Percentiles rank a stretch among this genome's conserved stretches.
Evolutionary conservation across 495 filamentous ascomycete species (phyloP).

Genomic region (Chaetomium tenue): DNA sequence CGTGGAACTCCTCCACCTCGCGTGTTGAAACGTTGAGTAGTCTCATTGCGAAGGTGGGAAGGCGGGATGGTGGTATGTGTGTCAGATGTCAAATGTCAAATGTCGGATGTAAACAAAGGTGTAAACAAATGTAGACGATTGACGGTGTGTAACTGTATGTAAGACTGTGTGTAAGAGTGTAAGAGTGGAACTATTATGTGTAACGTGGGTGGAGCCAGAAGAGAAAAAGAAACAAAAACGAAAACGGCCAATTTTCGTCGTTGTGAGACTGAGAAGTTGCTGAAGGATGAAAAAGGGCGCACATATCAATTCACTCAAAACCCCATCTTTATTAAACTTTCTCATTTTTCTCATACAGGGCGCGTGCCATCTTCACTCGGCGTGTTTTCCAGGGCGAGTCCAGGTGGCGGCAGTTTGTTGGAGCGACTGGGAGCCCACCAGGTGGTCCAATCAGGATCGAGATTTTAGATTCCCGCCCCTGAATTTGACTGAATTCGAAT

Average conservation of each 20-base stretch:
- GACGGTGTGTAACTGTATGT: too few relatives aligned
- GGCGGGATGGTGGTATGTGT: too few relatives aligned
- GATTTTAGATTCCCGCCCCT: not conserved
- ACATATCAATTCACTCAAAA: not conserved
- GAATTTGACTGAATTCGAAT: not conserved
- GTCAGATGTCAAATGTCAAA: too few relatives aligned
- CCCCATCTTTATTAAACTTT: too few relatives aligned
- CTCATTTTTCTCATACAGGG: too few relatives aligned
- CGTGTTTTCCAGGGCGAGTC: not conserved
- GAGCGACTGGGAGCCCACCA: constrained; percentile 24
- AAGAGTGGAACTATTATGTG: too few relatives aligned
- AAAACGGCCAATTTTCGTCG: not conserved
- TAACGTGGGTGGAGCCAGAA: too few relatives aligned
- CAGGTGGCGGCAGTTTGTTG: constrained; percentile 14
- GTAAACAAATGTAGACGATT: too few relatives aligned
- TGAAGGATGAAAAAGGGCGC: not conserved
- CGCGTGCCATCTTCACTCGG: not conserved
- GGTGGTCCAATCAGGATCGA: constrained; percentile 26
- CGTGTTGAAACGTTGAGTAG: constrained; percentile 40
- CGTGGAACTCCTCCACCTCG: constrained; percentile 38
- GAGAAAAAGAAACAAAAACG: not conserved
- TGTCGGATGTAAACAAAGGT: too few relatives aligned
- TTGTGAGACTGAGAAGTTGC: not conserved
- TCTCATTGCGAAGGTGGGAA: constrained; percentile 32
- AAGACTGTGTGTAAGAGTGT: too few relatives aligned